phyloP scores from a whole-genome alignment of 176 grass and related monocot genomes.

The Neostapfia colusana region DNA sequence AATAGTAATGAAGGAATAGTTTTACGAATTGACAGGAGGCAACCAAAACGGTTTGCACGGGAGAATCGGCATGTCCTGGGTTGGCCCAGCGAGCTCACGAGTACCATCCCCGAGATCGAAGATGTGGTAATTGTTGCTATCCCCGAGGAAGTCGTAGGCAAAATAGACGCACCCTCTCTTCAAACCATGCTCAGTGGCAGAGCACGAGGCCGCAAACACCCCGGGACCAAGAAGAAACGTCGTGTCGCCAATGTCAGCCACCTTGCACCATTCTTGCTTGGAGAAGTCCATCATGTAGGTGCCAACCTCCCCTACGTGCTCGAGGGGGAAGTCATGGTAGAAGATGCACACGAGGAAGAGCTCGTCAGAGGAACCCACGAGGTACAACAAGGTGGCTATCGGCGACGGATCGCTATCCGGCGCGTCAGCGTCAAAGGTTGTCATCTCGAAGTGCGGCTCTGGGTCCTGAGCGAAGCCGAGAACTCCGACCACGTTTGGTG shows the following conservation, averaged over 20 bases:
- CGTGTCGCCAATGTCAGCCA: not conserved
- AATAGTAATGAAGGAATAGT: no score
- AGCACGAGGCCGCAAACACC: not conserved
- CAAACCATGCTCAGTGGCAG: not conserved
- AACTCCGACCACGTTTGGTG: not conserved
- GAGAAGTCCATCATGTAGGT: not conserved
- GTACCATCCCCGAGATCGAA: not conserved
- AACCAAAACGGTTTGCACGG: not conserved
- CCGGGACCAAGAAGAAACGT: not conserved
- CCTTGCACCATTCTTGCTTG: not conserved
- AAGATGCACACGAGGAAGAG: no score
- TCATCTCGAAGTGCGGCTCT: not conserved
- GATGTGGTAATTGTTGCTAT: not conserved
- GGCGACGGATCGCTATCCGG: not conserved
- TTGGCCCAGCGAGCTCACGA: not conserved
- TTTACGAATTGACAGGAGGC: no score
- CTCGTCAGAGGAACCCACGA: no score
- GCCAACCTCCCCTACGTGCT: not conserved
- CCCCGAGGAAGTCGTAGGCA: not conserved
- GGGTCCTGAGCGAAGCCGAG: not conserved
- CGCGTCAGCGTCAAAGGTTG: not conserved
- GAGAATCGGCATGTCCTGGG: not conserved
- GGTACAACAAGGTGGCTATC: not conserved
- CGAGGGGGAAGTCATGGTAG: not conserved
- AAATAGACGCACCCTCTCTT: not conserved